Conservation (phyloP, 2,329 filamentous ascomycete genomes). For the Fusarium heterosporum region DNA sequence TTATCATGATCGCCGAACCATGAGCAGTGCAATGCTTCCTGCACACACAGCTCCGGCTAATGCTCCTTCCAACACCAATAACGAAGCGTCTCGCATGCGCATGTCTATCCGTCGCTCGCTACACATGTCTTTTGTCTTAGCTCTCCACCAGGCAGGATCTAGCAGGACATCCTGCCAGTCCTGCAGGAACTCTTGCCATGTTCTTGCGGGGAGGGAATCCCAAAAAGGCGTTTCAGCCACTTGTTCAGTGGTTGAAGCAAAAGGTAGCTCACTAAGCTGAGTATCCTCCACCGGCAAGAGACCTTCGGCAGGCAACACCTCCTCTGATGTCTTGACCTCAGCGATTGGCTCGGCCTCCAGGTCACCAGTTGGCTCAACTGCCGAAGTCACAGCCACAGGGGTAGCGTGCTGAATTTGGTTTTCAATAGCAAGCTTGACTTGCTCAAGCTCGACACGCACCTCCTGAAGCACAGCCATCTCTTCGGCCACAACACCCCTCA, state of each 20-base stretch:
- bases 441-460: conserved; percentile 57
- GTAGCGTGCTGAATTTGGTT: conserved; percentile 42
- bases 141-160: conserved; percentile 61
- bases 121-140: conserved; percentile 67
- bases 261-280: conserved; percentile 10
- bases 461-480: conserved; percentile 70
- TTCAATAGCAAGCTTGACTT: conserved; percentile 49
- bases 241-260: conserved; percentile 6
- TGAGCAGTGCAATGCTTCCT: conserved; percentile 63
- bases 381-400: conserved; percentile 21
- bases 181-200: conserved; percentile 59
- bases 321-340: conserved; percentile 20
- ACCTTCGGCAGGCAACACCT: conserved; percentile 9
- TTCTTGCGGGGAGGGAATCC: conserved; percentile 13
- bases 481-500: conserved; percentile 84
- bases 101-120: conserved; percentile 73
- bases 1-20: conserved; percentile 53
- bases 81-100: conserved; percentile 76
- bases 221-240: conserved; percentile 13
- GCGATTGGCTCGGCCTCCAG: conserved; percentile 1
- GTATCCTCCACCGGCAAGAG: not conserved
- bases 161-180: conserved; percentile 52
- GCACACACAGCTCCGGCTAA: conserved; percentile 73
- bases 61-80: conserved; percentile 75
- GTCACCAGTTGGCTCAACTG: conserved; percentile 20